These are phyloP conservation scores for Linnemannia elongata DNA, from an alignment of 192 early-diverging fungal species.

Conservation along the genomic window DNA sequence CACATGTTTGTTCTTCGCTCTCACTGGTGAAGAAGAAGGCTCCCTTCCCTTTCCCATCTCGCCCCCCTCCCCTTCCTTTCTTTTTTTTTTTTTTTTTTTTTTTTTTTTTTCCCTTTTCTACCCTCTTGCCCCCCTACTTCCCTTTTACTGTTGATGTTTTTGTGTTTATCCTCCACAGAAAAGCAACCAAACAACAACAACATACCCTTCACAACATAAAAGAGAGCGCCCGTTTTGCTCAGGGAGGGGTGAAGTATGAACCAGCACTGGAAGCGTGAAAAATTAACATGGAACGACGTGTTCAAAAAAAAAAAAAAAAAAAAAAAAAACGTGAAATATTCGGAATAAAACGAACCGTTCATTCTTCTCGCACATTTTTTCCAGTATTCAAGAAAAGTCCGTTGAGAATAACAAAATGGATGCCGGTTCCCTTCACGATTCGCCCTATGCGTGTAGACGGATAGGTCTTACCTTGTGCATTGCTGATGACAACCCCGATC, in stretches of 20 bases:
- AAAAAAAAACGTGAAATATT: too few species aligned
- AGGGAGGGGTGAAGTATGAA: background rate
- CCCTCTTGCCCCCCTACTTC: background rate
- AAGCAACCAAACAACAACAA: background rate
- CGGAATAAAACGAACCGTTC: too few species aligned
- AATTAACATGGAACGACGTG: background rate
- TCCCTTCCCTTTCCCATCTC: background rate
- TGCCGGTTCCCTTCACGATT: background rate
- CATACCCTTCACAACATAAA: background rate
- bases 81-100: too few species aligned
- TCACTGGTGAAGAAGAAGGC: background rate
- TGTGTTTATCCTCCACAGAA: background rate
- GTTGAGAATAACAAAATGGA: background rate
- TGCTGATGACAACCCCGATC: background rate
- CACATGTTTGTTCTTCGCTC: conserved; percentile 1
- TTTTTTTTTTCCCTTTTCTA: background rate
- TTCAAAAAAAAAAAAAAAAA: background rate
- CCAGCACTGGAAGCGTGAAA: too few species aligned
- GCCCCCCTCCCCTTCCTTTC: too few species aligned
- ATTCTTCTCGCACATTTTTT: too few species aligned
- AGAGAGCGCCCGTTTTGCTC: background rate
- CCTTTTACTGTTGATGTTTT: background rate
- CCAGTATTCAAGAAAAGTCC: too few species aligned
- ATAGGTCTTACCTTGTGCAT: background rate
- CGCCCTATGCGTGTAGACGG: background rate